Evolutionary conservation across 495 filamentous ascomycete genomes (phyloP).

Genomic region (Patellaria atrata): DNA sequence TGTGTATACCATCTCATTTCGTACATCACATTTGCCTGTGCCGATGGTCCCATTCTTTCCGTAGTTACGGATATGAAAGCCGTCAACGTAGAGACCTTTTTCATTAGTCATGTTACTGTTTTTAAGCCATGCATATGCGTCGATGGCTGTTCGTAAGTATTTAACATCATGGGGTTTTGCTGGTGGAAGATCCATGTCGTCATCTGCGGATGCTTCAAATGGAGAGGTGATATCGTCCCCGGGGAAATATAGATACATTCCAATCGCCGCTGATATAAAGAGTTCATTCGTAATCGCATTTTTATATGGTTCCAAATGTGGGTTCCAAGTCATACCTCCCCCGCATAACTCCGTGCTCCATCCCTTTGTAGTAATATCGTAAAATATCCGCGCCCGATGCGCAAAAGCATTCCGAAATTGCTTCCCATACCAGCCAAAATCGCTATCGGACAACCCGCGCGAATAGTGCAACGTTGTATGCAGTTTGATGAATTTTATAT

Average conservation of each 20-base stretch:
- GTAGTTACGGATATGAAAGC: constrained; percentile 74
- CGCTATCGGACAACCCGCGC: neutral
- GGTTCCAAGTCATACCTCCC: constrained; percentile 92
- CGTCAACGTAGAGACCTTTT: constrained; percentile 71
- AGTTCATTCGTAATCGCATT: constrained; percentile 96
- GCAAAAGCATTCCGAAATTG: constrained; percentile 69
- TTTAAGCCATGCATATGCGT: constrained; percentile 72
- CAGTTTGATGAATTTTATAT: constrained; percentile 53
- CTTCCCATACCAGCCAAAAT: constrained; percentile 73
- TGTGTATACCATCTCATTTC: constrained; percentile 82
- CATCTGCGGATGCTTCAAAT: constrained; percentile 32
- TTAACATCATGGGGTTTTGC: constrained; percentile 42
- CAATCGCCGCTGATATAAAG: constrained; percentile 66
- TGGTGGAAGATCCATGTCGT: constrained; percentile 5
- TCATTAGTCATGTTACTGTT: constrained; percentile 66
- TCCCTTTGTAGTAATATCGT: constrained; percentile 60
- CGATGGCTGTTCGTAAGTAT: constrained; percentile 54
- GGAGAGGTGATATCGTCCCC: constrained; percentile 62
- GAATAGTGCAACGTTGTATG: constrained; percentile 26
- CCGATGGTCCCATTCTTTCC: constrained; percentile 37
- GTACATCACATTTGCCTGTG: constrained; percentile 51
- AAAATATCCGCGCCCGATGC: constrained; percentile 79
- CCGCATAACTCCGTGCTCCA: constrained; percentile 75
- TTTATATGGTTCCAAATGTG: constrained; percentile 69
- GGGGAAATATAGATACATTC: constrained; percentile 85